A percentile compares a stretch with the other conserved stretches of the same genome.
Conservation (phyloP, 208 protist species). For the Acanthamoeba castellanii region DNA sequence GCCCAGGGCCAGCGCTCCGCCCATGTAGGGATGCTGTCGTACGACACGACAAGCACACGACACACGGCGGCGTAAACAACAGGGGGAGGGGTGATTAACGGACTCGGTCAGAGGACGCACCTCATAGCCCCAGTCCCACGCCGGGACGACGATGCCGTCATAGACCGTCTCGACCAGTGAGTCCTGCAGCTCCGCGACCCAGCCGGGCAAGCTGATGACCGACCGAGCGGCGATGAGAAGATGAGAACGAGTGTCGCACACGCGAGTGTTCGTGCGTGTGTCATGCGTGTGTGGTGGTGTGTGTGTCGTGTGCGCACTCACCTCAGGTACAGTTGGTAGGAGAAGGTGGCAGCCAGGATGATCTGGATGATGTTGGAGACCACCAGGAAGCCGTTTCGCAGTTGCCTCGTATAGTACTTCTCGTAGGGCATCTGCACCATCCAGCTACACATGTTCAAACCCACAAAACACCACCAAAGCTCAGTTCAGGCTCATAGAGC, state of each 20-base stretch:
- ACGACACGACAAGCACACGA: background rate
- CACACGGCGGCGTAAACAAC: background rate
- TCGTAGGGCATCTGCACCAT: slow-evolving; percentile 12
- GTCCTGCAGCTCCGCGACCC: background rate
- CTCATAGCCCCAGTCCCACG: background rate
- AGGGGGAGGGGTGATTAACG: background rate
- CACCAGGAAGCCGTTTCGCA: background rate
- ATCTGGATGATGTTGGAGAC: background rate
- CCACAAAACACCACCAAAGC: no score
- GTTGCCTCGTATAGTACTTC: background rate
- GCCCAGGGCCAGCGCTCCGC: background rate
- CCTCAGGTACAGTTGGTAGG: slow-evolving; percentile 5
- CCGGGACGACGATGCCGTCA: background rate
- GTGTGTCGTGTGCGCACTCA: background rate
- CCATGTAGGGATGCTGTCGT: background rate
- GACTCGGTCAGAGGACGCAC: background rate
- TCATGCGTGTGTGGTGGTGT: no score
- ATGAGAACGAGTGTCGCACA: no score
- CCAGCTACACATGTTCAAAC: background rate
- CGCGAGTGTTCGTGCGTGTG: no score
- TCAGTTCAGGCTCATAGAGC: no score
- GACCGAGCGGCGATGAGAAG: background rate
- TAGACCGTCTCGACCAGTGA: background rate
- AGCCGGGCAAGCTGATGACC: background rate
- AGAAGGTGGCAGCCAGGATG: background rate